These are phyloP conservation scores for Cyberlindnera galapagoensis DNA, from an alignment of 805 yeast genomes.

Conservation along the genomic window DNA sequence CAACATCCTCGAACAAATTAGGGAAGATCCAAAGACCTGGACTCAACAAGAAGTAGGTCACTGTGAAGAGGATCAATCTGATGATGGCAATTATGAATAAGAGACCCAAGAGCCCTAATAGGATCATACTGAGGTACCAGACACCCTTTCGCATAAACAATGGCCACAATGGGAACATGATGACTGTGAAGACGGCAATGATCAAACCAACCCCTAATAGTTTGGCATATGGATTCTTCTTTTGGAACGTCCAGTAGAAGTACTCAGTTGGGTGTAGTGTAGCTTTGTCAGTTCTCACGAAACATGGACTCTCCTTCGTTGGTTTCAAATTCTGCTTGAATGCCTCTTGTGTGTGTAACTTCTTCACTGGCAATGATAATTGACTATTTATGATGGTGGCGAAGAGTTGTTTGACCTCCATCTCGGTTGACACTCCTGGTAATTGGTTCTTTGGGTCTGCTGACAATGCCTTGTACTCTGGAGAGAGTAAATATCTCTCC, in stretches of 20 bases:
- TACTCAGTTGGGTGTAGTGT: conserved; percentile 59
- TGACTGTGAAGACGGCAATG: conserved; percentile 60
- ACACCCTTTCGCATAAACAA: conserved; percentile 79
- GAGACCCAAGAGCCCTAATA: conserved; percentile 64
- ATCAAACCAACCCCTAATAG: conserved; percentile 34
- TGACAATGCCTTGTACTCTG: conserved; percentile 55
- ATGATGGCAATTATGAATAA: conserved; percentile 77
- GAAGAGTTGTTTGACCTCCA: conserved; percentile 56
- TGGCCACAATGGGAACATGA: conserved; percentile 95
- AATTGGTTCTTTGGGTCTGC: conserved; percentile 38
- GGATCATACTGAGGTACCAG: conserved; percentile 79
- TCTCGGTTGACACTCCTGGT: conserved; percentile 44
- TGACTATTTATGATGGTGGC: conserved; percentile 65
- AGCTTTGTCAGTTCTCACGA: conserved; percentile 51
- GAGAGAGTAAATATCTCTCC: conserved; percentile 66
- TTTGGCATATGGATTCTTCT: conserved; percentile 46
- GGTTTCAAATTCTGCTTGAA: conserved; percentile 57
- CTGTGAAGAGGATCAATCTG: conserved; percentile 60
- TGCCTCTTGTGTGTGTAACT: conserved; percentile 64
- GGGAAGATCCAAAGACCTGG: conserved; percentile 96
- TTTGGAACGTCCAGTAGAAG: conserved; percentile 76
- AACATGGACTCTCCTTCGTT: conserved; percentile 56
- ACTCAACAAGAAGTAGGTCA: conserved; percentile 51
- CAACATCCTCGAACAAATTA: conserved; percentile 91
- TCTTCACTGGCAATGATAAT: conserved; percentile 68